Conservation (phyloP, 192 early-diverging fungal species). For the Backusella luteola region DNA sequence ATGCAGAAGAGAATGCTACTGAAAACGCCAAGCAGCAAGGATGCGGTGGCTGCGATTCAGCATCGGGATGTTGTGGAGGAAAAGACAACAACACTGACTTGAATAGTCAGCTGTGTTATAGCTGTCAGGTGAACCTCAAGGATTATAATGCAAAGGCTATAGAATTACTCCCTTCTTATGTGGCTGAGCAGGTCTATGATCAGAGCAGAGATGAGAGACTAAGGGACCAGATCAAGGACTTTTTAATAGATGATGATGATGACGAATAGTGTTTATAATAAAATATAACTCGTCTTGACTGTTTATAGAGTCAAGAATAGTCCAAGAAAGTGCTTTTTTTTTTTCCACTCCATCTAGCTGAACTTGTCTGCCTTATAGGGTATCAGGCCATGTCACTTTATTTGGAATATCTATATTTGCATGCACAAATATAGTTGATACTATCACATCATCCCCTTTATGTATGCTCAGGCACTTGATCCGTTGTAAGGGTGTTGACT, state of each 20-base stretch:
- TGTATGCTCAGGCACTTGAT: no score
- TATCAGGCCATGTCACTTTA: no score
- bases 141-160: constrained; percentile 34
- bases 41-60: constrained; percentile 17
- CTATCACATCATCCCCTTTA: no score
- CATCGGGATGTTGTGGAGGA: not conserved
- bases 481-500: no score
- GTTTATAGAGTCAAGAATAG: no score
- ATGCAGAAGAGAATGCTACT: not conserved
- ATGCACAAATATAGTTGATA: no score
- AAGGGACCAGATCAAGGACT: constrained; percentile 62
- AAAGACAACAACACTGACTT: constrained; percentile 20
- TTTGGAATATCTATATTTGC: no score
- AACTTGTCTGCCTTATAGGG: no score
- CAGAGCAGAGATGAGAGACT: constrained; percentile 45
- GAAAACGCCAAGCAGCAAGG: not conserved
- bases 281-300: no score
- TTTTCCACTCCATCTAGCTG: no score
- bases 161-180: constrained; percentile 43
- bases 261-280: not conserved
- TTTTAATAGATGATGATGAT: constrained; percentile 53
- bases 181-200: constrained; percentile 33
- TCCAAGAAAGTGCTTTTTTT: no score
- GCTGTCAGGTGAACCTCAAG: constrained; percentile 49
- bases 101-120: constrained; percentile 47